phyloP scores from a whole-genome alignment of 306 rosid genomes.

The Albizia julibrissin region DNA sequence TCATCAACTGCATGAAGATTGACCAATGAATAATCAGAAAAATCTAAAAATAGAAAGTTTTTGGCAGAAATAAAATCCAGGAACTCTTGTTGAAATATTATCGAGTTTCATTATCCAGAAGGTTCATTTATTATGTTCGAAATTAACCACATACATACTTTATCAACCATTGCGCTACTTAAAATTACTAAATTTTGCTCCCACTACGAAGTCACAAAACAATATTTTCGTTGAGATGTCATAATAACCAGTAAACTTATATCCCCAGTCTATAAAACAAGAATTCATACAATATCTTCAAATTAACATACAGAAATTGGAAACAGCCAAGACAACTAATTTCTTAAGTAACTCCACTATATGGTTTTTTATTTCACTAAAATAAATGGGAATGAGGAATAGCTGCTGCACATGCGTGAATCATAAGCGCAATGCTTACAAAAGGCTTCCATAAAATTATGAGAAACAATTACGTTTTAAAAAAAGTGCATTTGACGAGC shows the following conservation, averaged over 20 bases:
- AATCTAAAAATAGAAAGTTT: not conserved
- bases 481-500: not conserved
- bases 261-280: not conserved
- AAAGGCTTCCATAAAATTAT: not conserved
- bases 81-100: not conserved
- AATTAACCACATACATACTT: not conserved
- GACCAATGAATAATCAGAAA: constrained; percentile 11
- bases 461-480: not conserved
- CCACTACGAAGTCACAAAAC: not conserved
- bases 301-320: too few relatives aligned
- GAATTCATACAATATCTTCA: not conserved
- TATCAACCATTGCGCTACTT: not conserved
- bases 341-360: not conserved
- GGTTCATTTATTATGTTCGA: not conserved
- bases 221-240: not conserved
- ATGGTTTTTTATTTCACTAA: not conserved
- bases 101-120: not conserved
- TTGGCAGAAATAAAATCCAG: not conserved
- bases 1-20: constrained; percentile 78
- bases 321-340: not conserved
- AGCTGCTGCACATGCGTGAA: not conserved
- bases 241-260: not conserved
- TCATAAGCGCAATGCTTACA: not conserved
- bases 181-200: not conserved
- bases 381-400: not conserved